phyloP scores from a whole-genome alignment of 176 grass and related monocot genomes.

The Rhynchospora breviuscula region DNA sequence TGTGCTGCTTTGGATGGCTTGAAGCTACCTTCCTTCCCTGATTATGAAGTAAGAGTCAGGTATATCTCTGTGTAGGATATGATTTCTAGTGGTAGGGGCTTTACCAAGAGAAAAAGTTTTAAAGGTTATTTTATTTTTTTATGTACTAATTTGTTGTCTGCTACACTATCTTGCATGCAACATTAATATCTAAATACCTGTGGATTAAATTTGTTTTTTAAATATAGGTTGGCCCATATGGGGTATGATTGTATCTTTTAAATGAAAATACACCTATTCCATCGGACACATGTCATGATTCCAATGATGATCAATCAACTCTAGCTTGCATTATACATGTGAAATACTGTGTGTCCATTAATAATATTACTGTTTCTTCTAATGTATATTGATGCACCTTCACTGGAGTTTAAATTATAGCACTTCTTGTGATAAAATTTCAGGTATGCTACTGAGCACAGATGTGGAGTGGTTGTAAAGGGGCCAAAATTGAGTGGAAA shows the following conservation, averaged over 20 bases:
- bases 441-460: constrained; percentile 98
- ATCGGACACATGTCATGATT: not conserved
- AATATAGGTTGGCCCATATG: not conserved
- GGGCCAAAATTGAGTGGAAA: constrained; percentile 83
- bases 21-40: constrained; percentile 70
- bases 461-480: constrained; percentile 97
- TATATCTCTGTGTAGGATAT: constrained; percentile 15
- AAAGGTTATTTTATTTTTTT: not conserved
- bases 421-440: constrained; percentile 9
- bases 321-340: too few relatives aligned
- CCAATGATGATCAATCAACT: not conserved
- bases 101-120: not conserved
- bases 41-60: constrained; percentile 96
- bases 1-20: constrained; percentile 74
- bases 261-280: not conserved
- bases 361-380: not conserved
- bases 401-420: not conserved
- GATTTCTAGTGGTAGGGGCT: not conserved
- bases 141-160: not conserved
- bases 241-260: not conserved
- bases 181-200: not conserved
- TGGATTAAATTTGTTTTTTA: not conserved
- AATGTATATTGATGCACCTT: not conserved
- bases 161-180: not conserved
- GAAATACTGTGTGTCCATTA: too few relatives aligned